phyloP scores from a whole-genome alignment of 371 early-diverging fungal species.

The Circinella umbellata region DNA sequence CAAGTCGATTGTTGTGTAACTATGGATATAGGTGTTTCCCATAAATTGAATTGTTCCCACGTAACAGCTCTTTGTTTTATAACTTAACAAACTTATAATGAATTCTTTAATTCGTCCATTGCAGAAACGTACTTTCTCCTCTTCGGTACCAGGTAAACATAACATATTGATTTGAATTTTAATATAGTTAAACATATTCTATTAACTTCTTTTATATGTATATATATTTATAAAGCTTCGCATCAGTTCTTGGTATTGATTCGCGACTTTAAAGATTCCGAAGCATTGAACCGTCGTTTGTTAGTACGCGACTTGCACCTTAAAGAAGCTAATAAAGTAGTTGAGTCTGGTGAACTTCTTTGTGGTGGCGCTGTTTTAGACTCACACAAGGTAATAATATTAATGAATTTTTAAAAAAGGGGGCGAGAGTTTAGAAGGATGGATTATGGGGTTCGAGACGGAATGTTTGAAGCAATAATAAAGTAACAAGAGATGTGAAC shows the following conservation, averaged over 20 bases:
- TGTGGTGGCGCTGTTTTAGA: slow-evolving; percentile 62
- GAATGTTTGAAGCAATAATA: no score
- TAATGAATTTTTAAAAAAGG: no score
- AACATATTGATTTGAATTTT: neutral
- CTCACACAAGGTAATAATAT: slow-evolving; percentile 34
- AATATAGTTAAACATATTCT: neutral
- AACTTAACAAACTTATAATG: neutral
- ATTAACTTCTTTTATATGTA: neutral
- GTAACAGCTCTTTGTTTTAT: neutral
- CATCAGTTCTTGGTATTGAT: slow-evolving; percentile 58
- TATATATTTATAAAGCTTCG: slow-evolving; percentile 9
- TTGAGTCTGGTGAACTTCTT: slow-evolving; percentile 33
- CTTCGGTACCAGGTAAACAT: slow-evolving; percentile 9
- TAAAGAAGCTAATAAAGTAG: slow-evolving; percentile 29
- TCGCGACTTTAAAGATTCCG: slow-evolving; percentile 54
- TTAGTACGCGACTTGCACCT: slow-evolving; percentile 54
- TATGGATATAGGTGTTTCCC: no score
- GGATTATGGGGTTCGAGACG: no score
- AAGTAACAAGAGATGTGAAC: no score
- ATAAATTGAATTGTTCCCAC: neutral
- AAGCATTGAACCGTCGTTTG: slow-evolving; percentile 52
- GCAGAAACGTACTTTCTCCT: slow-evolving; percentile 9
- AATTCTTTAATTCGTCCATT: slow-evolving; percentile 5
- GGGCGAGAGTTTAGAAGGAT: neutral
- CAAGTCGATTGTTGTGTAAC: no score